Base-by-base conservation (phyloP, 441 rosid genomes). In the Raphanus hybrid region DNA sequence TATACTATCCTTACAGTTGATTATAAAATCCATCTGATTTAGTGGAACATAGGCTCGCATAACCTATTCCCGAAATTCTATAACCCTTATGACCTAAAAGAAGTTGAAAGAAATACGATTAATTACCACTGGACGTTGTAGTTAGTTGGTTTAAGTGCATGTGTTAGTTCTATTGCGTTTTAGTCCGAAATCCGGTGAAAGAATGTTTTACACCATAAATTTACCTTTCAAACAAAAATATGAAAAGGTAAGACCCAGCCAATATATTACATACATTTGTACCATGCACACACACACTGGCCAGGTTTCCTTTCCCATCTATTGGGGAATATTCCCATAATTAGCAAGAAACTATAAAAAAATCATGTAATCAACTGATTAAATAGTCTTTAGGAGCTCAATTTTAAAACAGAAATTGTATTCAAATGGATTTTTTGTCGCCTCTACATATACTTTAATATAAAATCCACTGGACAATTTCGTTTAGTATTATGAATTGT, bases 291-390 rank as follows among this genome's bases (percentile, higher is more conserved):
- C 43, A 32, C 62, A 34, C 77, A 59, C 11, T 72, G 58, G 37
- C 35, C 63, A 64, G 8, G 14, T 62, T 16, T 39, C 8, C 5
- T 77, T 71, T 65, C 54, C 81, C 81, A 35, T 23, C 50, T 34
- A 50, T 32, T 60, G 54, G 69, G 77, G 81, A 60, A 78, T 78
- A 78, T 71, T 60, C 32, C 81, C 57, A 59, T 35, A 23, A 9
- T 48, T 58, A 70, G 70, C 48, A 41, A 59, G 8, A 43, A 55
- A 54, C 12, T 64, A 37, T 52, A 14, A 52, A 57, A 50, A 41
- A 71, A 16, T 55, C 23, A 60, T 59, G 52, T 60, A 32, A 75
- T 48, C 69, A 61, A 37, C 64, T 62, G 55, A 48, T 76, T 11
- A 20, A 64, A 41, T 43, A n/a, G 27, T 20, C 55, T 34, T 43